Base-by-base conservation (phyloP, 345 rosid species). In the Pugionium cornutum region DNA sequence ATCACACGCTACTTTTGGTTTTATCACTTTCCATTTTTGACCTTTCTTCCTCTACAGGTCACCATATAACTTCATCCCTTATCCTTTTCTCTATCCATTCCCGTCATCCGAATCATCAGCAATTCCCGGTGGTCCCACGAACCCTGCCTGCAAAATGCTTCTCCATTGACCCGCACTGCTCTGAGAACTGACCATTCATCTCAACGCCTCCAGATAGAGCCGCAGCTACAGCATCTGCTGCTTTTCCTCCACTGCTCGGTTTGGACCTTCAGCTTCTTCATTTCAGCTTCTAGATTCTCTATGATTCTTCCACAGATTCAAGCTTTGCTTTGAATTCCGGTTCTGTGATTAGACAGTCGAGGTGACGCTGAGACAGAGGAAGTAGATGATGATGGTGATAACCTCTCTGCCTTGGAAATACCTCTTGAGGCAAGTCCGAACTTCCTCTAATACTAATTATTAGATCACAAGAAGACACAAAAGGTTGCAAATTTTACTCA, bases 191-290 rank as follows among this genome's bases (percentile, higher is more conserved):
- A 39, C 92, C 90, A 53, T 85, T 80, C 75, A 77, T 79, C 61
- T 86, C 94, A 32, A 66, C 78, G 2, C 70, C 85, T 6, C 86
- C 89, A 30, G 95, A 77, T 49, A 89, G 89, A 29, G 89, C 84
- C 32, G 86, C 78, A 56, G 98, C 89, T 49, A 95, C 95, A 1
- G 95, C 96, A 70, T 89, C 96, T 1, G 98, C 96, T 26, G 95
- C 96, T 79, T 92, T 18, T 92, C 73, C 75, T 82, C 96, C 96
- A 92, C 61, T 92, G 95, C 77, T 87, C 95, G 7, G 96, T 87
- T 77, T 92, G 96, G 27, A 86, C 87, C 58, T 78, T 81, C 62
- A 89, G 74, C 75, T 70, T 86, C 84, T 74, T 86, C 87, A 84
- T 89, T 80, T 87, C 98, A 0, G 67, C 72, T 76, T 92, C 95